Base-by-base conservation (phyloP, 495 filamentous ascomycete genomes). In the Neurospora tetrasperma region DNA sequence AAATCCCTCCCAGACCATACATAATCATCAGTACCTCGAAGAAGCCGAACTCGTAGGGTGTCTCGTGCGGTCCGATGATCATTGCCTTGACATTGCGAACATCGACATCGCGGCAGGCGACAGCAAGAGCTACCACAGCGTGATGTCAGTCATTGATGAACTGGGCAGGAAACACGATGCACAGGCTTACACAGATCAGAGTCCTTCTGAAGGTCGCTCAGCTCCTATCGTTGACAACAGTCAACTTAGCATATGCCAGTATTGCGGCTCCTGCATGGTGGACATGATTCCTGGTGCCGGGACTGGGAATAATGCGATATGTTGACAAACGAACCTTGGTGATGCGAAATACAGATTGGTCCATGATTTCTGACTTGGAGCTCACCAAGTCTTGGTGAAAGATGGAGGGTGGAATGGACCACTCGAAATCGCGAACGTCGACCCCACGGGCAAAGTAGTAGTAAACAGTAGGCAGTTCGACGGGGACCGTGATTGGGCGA, bases 41-140 rank as follows among this genome's bases (percentile, higher is more conserved):
- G 85, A 97, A 98, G 5, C 95, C 96, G 78, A 97, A 96, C 76
- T 98, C 94, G 80, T 99, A 99, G 0, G 96, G 94, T 0, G 96
- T 97, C 71, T 95, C 94, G 69, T 96, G 94, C 9, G 96, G 95
- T 0, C 96, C 96, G 71, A 99, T 88, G 73, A 99, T 93, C 69
- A 98, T 81, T 42, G 95, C 96, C 75, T 89, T 90, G 54, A 99
- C 91, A 74, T 95, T 91, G 42, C 94, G 91, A 69, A 98, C 90
- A 81, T 99, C 93, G 72, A 88, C 88, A 79, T 98, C 96, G 42
- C 90, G 85, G 77, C 91, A 97, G 44, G 90, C 90, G 72, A 98
- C 93, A 20, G 94, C 92, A 74, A 98, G 87, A 38, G 94, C 93
- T 96, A 71, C 39, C 42, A 35, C 78, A 69, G 20, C 42, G 16